Percentiles rank a stretch among this genome's conserved stretches.
These are phyloP conservation scores for Candida corydali DNA, from an alignment of 805 yeast genomes.

Conservation along the genomic window DNA sequence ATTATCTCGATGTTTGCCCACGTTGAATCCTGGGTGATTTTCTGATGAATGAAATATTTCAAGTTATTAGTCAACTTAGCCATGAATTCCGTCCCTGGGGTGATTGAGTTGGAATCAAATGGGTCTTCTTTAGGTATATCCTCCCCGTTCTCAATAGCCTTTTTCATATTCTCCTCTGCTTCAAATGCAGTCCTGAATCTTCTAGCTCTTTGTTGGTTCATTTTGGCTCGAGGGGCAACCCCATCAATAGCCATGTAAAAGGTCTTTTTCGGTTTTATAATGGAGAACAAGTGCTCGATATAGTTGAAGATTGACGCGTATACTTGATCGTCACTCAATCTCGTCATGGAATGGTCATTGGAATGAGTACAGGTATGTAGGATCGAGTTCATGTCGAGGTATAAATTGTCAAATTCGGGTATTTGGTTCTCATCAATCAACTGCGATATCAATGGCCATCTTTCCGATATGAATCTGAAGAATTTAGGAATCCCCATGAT, in stretches of 20 bases:
- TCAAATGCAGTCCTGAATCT: slow-evolving; percentile 92
- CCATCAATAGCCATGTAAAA: slow-evolving; percentile 98
- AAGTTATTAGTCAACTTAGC: slow-evolving; percentile 76
- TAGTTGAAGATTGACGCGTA: slow-evolving; percentile 89
- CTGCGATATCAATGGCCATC: slow-evolving; percentile 97
- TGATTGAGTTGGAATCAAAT: slow-evolving; percentile 87
- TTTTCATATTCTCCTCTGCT: slow-evolving; percentile 73
- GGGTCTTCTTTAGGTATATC: slow-evolving; percentile 79
- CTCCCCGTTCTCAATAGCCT: slow-evolving; percentile 70
- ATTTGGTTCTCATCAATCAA: slow-evolving; percentile 68
- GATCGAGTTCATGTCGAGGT: slow-evolving; percentile 97
- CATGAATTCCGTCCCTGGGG: slow-evolving; percentile 98
- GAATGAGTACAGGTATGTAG: slow-evolving; percentile 91
- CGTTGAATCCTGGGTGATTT: slow-evolving; percentile 77
- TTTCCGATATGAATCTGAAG: slow-evolving; percentile 92
- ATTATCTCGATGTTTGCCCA: slow-evolving; percentile 80
- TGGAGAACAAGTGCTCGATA: slow-evolving; percentile 86
- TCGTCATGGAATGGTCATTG: slow-evolving; percentile 58
- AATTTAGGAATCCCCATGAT: slow-evolving; percentile 87
- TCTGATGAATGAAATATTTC: slow-evolving; percentile 83
- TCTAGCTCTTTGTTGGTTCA: slow-evolving; percentile 97
- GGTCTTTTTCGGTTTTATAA: slow-evolving; percentile 79
- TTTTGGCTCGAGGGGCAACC: slow-evolving; percentile 97
- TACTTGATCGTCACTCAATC: slow-evolving; percentile 85
- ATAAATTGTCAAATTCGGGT: slow-evolving; percentile 92